Evolutionary conservation across 2,329 filamentous ascomycete genomes (phyloP).

Genomic region (Cordyceps pruinosa): DNA sequence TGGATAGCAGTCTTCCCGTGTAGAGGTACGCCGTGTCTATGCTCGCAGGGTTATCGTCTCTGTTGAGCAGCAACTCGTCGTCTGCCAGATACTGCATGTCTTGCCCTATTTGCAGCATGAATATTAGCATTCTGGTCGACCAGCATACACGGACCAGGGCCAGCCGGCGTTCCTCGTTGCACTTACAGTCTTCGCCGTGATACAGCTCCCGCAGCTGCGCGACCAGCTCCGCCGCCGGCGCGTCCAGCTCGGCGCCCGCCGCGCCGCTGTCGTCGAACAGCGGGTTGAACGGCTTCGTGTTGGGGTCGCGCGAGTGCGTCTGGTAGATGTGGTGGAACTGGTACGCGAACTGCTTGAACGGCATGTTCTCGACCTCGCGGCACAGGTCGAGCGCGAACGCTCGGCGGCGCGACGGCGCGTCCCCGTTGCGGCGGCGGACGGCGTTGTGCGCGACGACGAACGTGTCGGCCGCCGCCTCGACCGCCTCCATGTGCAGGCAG

Average conservation of each 20-base stretch:
- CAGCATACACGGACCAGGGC: too few species aligned
- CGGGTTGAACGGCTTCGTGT: conserved; percentile 47
- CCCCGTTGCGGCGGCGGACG: conserved; percentile 35
- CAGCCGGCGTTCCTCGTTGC: too few species aligned
- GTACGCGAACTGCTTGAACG: conserved; percentile 53
- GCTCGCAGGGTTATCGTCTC: conserved; percentile 39
- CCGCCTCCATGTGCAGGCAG: conserved; percentile 52
- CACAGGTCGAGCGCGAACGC: conserved; percentile 40
- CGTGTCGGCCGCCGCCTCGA: conserved; percentile 46
- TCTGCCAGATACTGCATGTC: conserved; percentile 37
- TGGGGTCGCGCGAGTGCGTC: conserved; percentile 45
- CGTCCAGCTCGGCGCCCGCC: conserved; percentile 40
- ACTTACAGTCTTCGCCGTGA: conserved; percentile 39
- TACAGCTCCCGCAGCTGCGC: conserved; percentile 37
- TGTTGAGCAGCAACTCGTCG: conserved; percentile 39
- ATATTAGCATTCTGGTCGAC: neutral
- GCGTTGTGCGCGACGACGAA: conserved; percentile 47
- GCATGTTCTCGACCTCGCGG: conserved; percentile 49
- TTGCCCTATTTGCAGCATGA: conserved; percentile 22
- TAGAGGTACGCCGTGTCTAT: conserved; percentile 44
- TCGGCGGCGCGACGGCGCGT: conserved; percentile 32
- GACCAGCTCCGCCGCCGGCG: conserved; percentile 39
- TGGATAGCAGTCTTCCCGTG: conserved; percentile 44
- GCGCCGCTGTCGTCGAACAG: conserved; percentile 39
- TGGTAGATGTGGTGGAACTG: conserved; percentile 55